Conservation (phyloP, 169 alveolate genomes). For the Plasmodium coatneyi region DNA sequence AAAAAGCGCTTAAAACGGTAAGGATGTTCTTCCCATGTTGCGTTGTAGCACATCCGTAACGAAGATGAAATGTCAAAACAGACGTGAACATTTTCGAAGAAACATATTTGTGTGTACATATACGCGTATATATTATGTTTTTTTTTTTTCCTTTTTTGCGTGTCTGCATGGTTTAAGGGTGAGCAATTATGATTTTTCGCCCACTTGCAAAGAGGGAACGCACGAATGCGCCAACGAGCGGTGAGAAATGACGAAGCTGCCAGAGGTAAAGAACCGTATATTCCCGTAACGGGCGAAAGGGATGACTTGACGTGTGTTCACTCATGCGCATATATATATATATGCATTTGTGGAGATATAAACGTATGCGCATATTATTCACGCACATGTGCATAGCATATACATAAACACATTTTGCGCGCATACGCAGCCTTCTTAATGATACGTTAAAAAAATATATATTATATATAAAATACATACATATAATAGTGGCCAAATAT, state of each 20-base stretch:
- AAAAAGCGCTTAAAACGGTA: background rate
- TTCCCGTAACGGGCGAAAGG: background rate
- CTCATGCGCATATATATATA: background rate
- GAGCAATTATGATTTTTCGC: background rate
- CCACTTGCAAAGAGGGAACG: background rate
- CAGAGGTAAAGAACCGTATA: background rate
- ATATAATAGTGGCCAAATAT: background rate
- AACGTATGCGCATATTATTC: background rate
- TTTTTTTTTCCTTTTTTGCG: background rate
- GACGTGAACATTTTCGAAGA: background rate
- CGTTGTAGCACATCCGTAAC: background rate
- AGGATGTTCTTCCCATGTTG: background rate
- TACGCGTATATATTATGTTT: background rate
- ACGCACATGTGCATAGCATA: background rate
- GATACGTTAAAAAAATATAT: background rate
- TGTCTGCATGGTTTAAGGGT: background rate
- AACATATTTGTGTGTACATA: background rate
- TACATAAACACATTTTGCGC: background rate
- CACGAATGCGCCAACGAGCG: background rate
- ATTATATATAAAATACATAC: background rate
- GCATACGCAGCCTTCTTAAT: background rate
- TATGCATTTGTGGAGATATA: background rate
- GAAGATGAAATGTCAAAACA: background rate
- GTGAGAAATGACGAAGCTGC: background rate
- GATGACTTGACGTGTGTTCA: background rate